Conservation (phyloP, 139 green algal species). For the Nannochloris sp. region DNA sequence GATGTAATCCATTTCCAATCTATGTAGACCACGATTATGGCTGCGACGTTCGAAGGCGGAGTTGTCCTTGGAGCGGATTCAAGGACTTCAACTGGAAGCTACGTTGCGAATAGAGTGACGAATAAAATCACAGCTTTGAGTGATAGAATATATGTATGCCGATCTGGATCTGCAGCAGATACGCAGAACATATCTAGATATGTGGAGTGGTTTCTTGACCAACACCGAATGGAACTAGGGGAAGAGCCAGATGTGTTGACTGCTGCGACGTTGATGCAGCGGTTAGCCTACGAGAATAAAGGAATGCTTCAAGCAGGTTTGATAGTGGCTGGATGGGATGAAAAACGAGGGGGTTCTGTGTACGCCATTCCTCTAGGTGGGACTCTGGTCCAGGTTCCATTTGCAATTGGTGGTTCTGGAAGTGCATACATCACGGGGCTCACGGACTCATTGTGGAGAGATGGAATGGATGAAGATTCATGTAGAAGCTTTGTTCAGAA, state of each 20-base stretch:
- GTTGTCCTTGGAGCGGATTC: conserved; percentile 89
- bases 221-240: conserved; percentile 67
- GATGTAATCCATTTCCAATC: neutral
- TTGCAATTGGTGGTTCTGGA: conserved; percentile 71
- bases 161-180: conserved; percentile 80
- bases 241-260: conserved; percentile 52
- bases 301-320: conserved; percentile 49
- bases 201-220: conserved; percentile 49
- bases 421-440: conserved; percentile 83
- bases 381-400: conserved; percentile 63
- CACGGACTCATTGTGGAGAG: conserved; percentile 64
- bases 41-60: conserved; percentile 72
- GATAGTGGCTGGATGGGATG: conserved; percentile 73
- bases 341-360: conserved; percentile 52
- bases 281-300: conserved; percentile 85
- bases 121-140: conserved; percentile 89
- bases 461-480: conserved; percentile 66
- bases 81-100: conserved; percentile 76
- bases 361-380: conserved; percentile 77
- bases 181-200: conserved; percentile 80
- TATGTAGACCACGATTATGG: conserved; percentile 87
- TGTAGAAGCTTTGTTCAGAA: conserved; percentile 66
- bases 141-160: conserved; percentile 54
- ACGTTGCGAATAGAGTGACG: conserved; percentile 87
- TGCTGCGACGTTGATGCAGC: conserved; percentile 67